Conservation (phyloP, 352 stramenopile species). For the Aphanomyces euteiches region DNA sequence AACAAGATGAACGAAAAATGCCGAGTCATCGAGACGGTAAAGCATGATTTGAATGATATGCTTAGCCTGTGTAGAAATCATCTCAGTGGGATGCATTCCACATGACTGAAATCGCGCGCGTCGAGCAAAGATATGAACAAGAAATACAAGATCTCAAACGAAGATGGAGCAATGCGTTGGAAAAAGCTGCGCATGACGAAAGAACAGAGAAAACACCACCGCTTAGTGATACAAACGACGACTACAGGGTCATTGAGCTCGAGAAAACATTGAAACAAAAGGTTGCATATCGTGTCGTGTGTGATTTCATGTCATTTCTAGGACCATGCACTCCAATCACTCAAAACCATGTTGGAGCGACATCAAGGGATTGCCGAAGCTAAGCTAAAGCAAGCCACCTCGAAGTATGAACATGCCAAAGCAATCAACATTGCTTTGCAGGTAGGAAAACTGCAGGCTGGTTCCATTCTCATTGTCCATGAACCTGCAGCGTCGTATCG, state of each 20-base stretch:
- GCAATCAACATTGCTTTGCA: slow-evolving; percentile 75
- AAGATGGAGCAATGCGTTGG: neutral
- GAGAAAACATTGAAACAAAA: slow-evolving; percentile 43
- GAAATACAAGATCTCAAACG: neutral
- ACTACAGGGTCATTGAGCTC: slow-evolving; percentile 53
- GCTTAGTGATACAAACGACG: slow-evolving; percentile 5
- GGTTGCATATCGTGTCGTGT: neutral
- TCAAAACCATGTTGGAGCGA: slow-evolving; percentile 63
- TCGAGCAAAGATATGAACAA: neutral
- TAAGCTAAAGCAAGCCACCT: slow-evolving; percentile 59
- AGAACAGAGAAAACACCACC: neutral
- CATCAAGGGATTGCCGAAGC: slow-evolving; percentile 65
- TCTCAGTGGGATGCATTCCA: slow-evolving; percentile 4
- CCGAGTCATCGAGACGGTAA: neutral
- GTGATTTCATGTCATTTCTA: slow-evolving; percentile 29
- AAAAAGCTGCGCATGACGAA: neutral
- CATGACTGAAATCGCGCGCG: slow-evolving; percentile 37
- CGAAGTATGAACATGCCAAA: slow-evolving; percentile 79
- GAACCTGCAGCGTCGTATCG: neutral
- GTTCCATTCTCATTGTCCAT: neutral
- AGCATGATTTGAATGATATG: slow-evolving; percentile 19
- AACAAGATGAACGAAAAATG: neutral
- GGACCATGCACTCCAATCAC: slow-evolving; percentile 61
- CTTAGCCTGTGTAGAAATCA: slow-evolving; percentile 30
- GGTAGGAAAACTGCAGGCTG: slow-evolving; percentile 33